Base-by-base conservation (phyloP, 2,329 filamentous ascomycete genomes). In the Pseudogymnoascus sp. region DNA sequence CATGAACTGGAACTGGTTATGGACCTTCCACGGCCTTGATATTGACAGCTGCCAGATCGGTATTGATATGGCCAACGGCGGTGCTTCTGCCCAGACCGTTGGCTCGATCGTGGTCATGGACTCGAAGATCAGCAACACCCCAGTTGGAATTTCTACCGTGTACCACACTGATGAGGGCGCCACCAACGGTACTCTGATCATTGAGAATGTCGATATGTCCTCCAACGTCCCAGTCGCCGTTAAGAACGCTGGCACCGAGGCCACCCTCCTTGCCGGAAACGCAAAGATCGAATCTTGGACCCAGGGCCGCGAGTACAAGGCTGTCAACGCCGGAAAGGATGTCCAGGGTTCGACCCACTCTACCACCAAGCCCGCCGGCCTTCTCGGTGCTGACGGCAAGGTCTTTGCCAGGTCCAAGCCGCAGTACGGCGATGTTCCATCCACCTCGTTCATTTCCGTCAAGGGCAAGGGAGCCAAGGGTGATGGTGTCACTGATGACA, bases 1-100 rank as follows among this genome's bases (percentile, higher is more conserved):
- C 77, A 89, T 95, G 86, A 92, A 92, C 80, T 96, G 91, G 91
- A 90, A 93, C 78, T 96, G 91, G 91, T 80, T 86, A 17, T 96
- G 89, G 88, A 86, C 88, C 50, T 85, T 95, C 76, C 91, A 93
- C 73, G 88, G 84, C 37, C 69, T 96, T 38, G 82, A 78, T 53
- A 90, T 96, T 76, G 86, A 91, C 74, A 85, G 88, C 73, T 90
- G 88, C 72, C 77, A 79, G n/a, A 77, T 93, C 40, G 91, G 90
- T 63, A 79, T 96, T 66, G 89, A 96, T 76, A 91, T 96, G 86
- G 84, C 88, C 62, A 84, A 83, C 68, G 83, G 85, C 59, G 83
- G 80, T 26, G 74, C 78, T 33, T 77, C 80, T n/a, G 69, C 72
- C 69, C 89, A 95, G 77, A 88, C 86, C 10, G 92, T 96, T 61